phyloP scores from a whole-genome alignment of 2,329 filamentous ascomycete species.

The Cladosporium colombiae region DNA sequence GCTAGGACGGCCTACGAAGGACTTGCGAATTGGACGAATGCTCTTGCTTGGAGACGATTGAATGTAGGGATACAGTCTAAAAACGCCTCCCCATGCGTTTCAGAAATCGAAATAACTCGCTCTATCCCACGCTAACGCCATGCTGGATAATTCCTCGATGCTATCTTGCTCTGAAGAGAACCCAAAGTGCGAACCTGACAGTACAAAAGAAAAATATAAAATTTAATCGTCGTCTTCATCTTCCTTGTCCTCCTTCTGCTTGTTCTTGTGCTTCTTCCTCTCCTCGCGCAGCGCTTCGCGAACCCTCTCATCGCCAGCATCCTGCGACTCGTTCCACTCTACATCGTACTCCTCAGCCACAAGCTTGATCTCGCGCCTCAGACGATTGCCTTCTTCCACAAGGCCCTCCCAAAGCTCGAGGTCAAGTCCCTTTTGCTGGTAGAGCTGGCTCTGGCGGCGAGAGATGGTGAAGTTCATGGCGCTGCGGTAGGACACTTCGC shows the following conservation, averaged over 20 bases:
- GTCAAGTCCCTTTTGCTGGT: slow-evolving; percentile 75
- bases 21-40: not conserved
- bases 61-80: not conserved
- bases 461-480: slow-evolving; percentile 86
- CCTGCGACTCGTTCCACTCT: slow-evolving; percentile 58
- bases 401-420: slow-evolving; percentile 73
- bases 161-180: too few relatives aligned
- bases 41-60: not conserved
- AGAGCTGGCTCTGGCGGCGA: slow-evolving; percentile 73
- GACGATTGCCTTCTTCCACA: slow-evolving; percentile 74
- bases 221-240: slow-evolving; percentile 43
- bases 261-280: slow-evolving; percentile 32
- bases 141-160: not conserved
- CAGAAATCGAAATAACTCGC: not conserved
- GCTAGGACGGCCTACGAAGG: too few relatives aligned
- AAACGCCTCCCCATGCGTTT: not conserved
- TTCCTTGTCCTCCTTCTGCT: slow-evolving; percentile 28
- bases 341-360: slow-evolving; percentile 87
- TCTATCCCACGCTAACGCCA: not conserved
- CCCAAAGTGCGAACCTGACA: not conserved
- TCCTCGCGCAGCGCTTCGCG: slow-evolving; percentile 58
- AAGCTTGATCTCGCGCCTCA: slow-evolving; percentile 76
- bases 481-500: slow-evolving; percentile 78
- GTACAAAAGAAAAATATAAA: not conserved
- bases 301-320: slow-evolving; percentile 37